A percentile compares a stretch with the other conserved stretches of the same genome.
These are phyloP conservation scores for Neurospora sp. DNA, from an alignment of 495 filamentous ascomycete species.

Conservation along the genomic window DNA sequence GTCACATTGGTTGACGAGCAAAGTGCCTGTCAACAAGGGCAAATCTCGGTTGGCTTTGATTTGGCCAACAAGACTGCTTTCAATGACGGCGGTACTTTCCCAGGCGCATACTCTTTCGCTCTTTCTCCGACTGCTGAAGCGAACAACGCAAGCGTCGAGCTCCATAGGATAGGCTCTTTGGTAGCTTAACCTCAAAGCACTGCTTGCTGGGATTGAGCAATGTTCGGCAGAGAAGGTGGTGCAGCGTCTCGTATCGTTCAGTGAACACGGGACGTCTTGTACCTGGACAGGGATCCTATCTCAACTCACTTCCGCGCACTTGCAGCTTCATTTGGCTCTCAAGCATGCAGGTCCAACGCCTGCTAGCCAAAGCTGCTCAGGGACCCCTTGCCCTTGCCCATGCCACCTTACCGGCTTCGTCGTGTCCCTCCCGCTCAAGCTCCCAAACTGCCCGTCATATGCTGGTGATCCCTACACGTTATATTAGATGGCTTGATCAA, in stretches of 20 bases:
- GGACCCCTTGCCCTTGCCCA: constrained; percentile 11
- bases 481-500: neutral
- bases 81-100: neutral
- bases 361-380: constrained; percentile 7
- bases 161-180: neutral
- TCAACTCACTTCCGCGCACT: neutral
- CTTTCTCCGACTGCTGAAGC: neutral
- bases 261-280: neutral
- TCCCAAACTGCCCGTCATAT: neutral
- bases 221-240: neutral
- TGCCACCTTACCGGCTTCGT: neutral
- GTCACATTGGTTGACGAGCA: neutral
- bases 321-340: constrained; percentile 17
- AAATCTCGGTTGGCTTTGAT: neutral
- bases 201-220: neutral
- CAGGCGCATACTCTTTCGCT: neutral
- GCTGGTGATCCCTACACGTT: neutral
- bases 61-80: neutral
- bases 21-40: neutral
- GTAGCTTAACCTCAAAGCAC: neutral
- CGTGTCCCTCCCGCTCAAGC: neutral
- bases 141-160: neutral
- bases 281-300: neutral
- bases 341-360: constrained; percentile 21
- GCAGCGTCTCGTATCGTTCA: neutral